Conservation (phyloP, 257 asterid genomes). For the Plantago ovata region DNA sequence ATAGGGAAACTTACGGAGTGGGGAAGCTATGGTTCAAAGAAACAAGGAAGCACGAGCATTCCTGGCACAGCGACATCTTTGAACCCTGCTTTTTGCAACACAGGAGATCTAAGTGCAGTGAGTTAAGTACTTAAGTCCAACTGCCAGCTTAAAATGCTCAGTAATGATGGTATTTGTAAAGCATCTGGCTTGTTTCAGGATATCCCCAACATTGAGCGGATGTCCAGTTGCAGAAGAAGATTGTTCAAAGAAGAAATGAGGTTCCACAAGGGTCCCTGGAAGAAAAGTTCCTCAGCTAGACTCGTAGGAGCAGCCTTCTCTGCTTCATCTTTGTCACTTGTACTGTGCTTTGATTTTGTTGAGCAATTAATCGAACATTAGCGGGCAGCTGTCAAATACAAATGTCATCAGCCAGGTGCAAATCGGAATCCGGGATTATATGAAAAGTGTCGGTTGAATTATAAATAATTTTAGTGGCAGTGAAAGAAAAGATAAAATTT, state of each 20-base stretch:
- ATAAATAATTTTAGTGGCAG: no score
- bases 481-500: no score
- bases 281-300: no score
- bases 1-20: conserved; percentile 44
- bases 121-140: conserved; percentile 66
- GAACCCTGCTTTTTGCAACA: conserved; percentile 62
- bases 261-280: conserved; percentile 19
- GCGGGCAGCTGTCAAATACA: conserved; percentile 2
- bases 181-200: conserved; percentile 48
- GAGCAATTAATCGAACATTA: conserved; percentile 26
- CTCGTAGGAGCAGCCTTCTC: no score
- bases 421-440: no score
- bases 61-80: conserved; percentile 57
- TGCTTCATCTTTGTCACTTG: conserved; percentile 20
- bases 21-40: conserved; percentile 78
- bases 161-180: conserved; percentile 44
- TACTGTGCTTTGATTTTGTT: conserved; percentile 3
- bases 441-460: no score
- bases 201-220: conserved; percentile 42
- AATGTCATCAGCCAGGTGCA: no score
- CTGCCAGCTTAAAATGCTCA: conserved; percentile 58
- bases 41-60: conserved; percentile 74
- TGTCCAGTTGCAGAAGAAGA: conserved; percentile 22
- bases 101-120: conserved; percentile 61
- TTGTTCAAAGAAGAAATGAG: conserved; percentile 21